Base-by-base conservation (phyloP, 1,284 basidiomycete species). In the Gastroboletus turbinatus region DNA sequence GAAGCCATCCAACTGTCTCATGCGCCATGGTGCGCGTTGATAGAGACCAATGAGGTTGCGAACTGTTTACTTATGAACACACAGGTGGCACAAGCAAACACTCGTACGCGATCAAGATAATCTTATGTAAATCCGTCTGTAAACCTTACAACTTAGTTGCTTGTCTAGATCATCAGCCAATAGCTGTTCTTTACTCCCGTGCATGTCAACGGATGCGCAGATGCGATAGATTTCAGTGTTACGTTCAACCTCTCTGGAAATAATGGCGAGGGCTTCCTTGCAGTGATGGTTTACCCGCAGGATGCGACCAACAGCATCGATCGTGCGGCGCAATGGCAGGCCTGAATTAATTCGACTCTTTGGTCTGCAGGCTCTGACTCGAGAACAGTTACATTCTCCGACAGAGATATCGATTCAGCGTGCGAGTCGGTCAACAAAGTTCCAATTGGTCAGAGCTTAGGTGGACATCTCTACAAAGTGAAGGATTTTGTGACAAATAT, bases 381-480 rank as follows among this genome's bases (percentile, higher is more conserved):
- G n/a, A n/a, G 36, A n/a, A 38, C 5, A 10, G 8, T 10, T 9
- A 36, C 27, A 11, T 11, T 40, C 21, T 40, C 13, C 39, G 9
- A 25, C 23, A 42, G 19, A 5, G 40, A 25, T 25, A 25, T 23
- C 23, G 17, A 14, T 25, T 42, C 40, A 25, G 16, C 9, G 40
- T 25, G 5, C 23, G 40, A 42, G 14, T 5, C 2, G 16, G 30
- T 35, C 30, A 23, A 23, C 8, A 5, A 19, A n/a, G 5, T 27
- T 16, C 13, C 40, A 14, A 46, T 21, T 29, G 9, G n/a, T 29
- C n/a, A 46, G 13, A 27, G 2, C 5, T 33, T 52, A 70, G 2
- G 49, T 42, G 21, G 67, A 55, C 66, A 69, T 69, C 35, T 69
- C 66, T 55, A 71, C 32, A 23, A 52, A 64, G 47, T 69, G 59